Evolutionary conservation across 257 asterid genomes (phyloP).

Genomic region (Fraxinus anomala): DNA sequence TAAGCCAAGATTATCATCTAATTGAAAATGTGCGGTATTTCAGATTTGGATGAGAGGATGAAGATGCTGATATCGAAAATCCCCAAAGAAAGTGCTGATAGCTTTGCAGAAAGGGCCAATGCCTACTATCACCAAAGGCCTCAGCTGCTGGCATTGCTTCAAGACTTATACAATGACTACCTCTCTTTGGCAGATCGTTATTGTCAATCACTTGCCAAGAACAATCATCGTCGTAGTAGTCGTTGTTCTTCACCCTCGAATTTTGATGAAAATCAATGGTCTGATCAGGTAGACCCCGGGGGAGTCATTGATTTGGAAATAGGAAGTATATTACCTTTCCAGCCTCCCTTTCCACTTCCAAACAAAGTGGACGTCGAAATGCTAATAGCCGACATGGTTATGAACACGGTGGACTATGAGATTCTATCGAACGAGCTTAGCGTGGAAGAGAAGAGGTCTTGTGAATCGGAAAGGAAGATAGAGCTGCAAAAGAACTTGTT

Average conservation of each 20-base stretch:
- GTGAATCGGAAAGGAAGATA: slow-evolving; percentile 65
- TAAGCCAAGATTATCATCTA: neutral
- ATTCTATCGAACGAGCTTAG: slow-evolving; percentile 53
- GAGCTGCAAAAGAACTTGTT: slow-evolving; percentile 83
- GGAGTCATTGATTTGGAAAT: slow-evolving; percentile 38
- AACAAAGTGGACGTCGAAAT: slow-evolving; percentile 49
- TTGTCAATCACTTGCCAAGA: slow-evolving; percentile 48
- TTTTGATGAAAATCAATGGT: slow-evolving; percentile 26
- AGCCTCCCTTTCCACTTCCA: slow-evolving; percentile 32
- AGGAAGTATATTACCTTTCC: slow-evolving; percentile 52
- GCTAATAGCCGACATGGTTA: slow-evolving; percentile 68
- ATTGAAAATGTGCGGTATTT: neutral
- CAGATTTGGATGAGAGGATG: slow-evolving; percentile 58
- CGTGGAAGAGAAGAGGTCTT: slow-evolving; percentile 48
- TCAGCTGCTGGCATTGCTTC: slow-evolving; percentile 45
- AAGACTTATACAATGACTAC: slow-evolving; percentile 50
- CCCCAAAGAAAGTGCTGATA: slow-evolving; percentile 33
- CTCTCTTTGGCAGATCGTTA: slow-evolving; percentile 49
- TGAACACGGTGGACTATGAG: slow-evolving; percentile 68
- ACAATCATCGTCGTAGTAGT: slow-evolving; percentile 14
- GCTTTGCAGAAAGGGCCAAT: slow-evolving; percentile 44
- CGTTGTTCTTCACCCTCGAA: slow-evolving; percentile 24
- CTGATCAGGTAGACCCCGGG: slow-evolving; percentile 27
- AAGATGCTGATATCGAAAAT: slow-evolving; percentile 33
- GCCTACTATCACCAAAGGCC: slow-evolving; percentile 48